phyloP scores from a whole-genome alignment of 371 early-diverging fungal genomes.

The Funneliformis caledonium region DNA sequence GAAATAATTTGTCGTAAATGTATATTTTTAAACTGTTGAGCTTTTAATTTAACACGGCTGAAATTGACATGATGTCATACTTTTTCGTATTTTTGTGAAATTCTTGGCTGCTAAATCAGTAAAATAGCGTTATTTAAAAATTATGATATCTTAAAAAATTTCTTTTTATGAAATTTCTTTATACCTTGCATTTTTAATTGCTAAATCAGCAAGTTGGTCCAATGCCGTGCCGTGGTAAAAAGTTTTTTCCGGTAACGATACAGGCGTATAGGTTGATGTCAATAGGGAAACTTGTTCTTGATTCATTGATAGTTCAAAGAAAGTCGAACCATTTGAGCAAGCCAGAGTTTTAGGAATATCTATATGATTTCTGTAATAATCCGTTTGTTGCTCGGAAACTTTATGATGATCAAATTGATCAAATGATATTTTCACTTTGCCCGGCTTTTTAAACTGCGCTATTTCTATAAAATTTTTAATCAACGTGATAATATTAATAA shows the following conservation, averaged over 20 bases:
- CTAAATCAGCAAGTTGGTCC: slow-evolving; percentile 19
- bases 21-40: background rate
- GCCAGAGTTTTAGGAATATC: background rate
- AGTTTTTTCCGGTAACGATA: background rate
- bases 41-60: background rate
- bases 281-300: background rate
- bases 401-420: background rate
- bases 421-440: background rate
- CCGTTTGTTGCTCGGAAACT: background rate
- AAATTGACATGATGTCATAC: background rate
- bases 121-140: background rate
- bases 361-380: background rate
- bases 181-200: slow-evolving; percentile 18
- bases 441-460: background rate
- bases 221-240: background rate
- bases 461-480: no score
- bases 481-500: background rate
- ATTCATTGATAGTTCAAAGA: background rate
- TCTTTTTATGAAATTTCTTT: background rate
- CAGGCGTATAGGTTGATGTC: slow-evolving; percentile 6
- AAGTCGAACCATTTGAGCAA: background rate
- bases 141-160: background rate
- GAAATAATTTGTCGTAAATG: no score
- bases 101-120: background rate
- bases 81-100: background rate